These are phyloP conservation scores for Talaromyces sp. DNA, from an alignment of 2,329 filamentous ascomycete genomes.

Conservation along the genomic window DNA sequence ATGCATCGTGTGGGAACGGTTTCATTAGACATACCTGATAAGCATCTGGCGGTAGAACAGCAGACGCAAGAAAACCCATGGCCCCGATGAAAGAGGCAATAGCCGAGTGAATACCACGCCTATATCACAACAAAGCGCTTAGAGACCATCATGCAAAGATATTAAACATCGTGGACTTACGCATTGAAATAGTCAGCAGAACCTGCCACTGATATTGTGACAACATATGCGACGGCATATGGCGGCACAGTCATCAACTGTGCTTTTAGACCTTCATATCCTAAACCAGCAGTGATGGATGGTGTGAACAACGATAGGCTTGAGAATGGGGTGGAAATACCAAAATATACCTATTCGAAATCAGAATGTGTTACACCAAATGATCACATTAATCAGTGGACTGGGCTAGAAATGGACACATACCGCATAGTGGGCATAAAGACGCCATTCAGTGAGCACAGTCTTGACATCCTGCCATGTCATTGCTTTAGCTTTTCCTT, in stretches of 20 bases:
- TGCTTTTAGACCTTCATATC: conserved; percentile 55
- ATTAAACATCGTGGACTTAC: conserved; percentile 19
- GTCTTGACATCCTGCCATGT: conserved; percentile 21
- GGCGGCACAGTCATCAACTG: conserved; percentile 67
- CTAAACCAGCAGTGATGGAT: conserved; percentile 59
- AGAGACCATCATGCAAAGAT: not conserved
- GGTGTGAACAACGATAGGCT: conserved; percentile 61
- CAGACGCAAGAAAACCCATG: conserved; percentile 60
- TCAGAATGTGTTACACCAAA: not conserved
- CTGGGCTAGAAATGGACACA: conserved; percentile 17
- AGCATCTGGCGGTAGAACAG: conserved; percentile 57
- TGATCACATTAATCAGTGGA: not conserved
- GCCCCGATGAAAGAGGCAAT: conserved; percentile 51
- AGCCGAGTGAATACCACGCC: conserved; percentile 52
- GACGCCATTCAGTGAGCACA: conserved; percentile 20
- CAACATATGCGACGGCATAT: conserved; percentile 58
- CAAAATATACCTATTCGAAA: conserved; percentile 46
- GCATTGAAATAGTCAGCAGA: conserved; percentile 56
- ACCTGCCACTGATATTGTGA: conserved; percentile 53
- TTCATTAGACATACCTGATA: conserved; percentile 43
- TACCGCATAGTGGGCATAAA: conserved; percentile 47
- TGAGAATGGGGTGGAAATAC: conserved; percentile 55
- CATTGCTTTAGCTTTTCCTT: conserved; percentile 20
- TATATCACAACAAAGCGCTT: conserved; percentile 13
- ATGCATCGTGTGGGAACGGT: not conserved